Conservation (phyloP, 805 yeast genomes). For the Candida manassasensis region DNA sequence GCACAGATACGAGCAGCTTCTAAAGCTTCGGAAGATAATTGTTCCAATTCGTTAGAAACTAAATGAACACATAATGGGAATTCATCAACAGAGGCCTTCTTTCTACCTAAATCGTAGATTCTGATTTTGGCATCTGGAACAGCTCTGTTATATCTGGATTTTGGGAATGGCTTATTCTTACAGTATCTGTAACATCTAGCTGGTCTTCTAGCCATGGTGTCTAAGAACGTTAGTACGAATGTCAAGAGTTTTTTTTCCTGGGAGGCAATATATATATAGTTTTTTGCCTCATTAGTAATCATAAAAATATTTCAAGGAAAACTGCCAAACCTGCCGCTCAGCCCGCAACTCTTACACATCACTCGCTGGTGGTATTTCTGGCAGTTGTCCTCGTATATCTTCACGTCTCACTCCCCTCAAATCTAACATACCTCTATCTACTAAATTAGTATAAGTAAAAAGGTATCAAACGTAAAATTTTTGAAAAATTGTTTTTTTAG, state of each 20-base stretch:
- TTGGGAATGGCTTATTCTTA: slow-evolving; percentile 99
- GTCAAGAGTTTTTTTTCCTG: too few relatives aligned
- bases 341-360: too few relatives aligned
- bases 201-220: slow-evolving; percentile 99
- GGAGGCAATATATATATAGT: too few relatives aligned
- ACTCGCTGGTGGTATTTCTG: too few relatives aligned
- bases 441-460: slow-evolving; percentile 1
- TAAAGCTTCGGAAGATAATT: slow-evolving; percentile 98
- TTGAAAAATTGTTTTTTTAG: slow-evolving; percentile 1
- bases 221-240: slow-evolving; percentile 13
- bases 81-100: slow-evolving; percentile 99
- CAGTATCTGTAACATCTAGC: slow-evolving; percentile 99
- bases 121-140: slow-evolving; percentile 99
- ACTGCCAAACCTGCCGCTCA: too few relatives aligned
- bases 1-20: slow-evolving; percentile 99
- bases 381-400: too few relatives aligned
- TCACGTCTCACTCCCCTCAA: too few relatives aligned
- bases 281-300: too few relatives aligned
- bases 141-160: slow-evolving; percentile 99
- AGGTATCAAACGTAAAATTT: slow-evolving; percentile 1
- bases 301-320: too few relatives aligned
- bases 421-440: slow-evolving; percentile 1
- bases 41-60: slow-evolving; percentile 99
- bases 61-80: slow-evolving; percentile 99
- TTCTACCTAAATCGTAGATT: slow-evolving; percentile 98